Base-by-base conservation (phyloP, 371 early-diverging fungal genomes). In the Batkoa obscura region DNA sequence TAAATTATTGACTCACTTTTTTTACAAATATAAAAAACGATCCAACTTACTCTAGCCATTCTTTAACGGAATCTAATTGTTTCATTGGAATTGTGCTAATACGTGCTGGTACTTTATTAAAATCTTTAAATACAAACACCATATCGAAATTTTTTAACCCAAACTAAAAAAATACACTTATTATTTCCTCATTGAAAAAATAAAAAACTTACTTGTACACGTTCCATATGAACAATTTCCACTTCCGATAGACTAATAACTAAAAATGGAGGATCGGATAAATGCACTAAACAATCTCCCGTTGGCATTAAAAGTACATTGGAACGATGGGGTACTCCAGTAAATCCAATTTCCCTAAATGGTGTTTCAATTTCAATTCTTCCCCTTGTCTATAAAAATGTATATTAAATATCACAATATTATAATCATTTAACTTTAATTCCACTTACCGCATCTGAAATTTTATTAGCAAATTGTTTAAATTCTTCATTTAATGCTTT, bases 141-240 rank as follows among this genome's bases (percentile, higher is more conserved):
- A 98, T 73, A 76, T 99, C 99, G 72, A 98, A 99, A 66, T 96
- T 96, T 76, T 96, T 97, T 35, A 99, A 76, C 8, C 94, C 96
- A 68, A 93, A 98, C 69, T n/a, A n/a, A n/a, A n/a, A n/a, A n/a
- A n/a, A n/a, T n/a, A n/a, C n/a, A n/a, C n/a, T n/a, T n/a, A n/a
- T n/a, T n/a, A n/a, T n/a, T n/a, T n/a, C 90, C 57, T 2, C 23
- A n/a, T 55, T 8, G 52, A 46, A 50, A 37, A 46, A 4, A 48
- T 12, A 57, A n/a, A n/a, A n/a, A n/a, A n/a, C 62, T n/a, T n/a
- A n/a, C n/a, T n/a, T 79, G 79, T 43, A 99, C 92, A 65, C 99
- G 85, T 73, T 99, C 99, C 68, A 99, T 75, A 68, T 97, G 94
- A 2, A 87, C 97, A 42, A 98, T 71, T 74, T 99, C 99, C 36